phyloP scores from a whole-genome alignment of 1,284 basidiomycete genomes.

The Malassezia dermatis region DNA sequence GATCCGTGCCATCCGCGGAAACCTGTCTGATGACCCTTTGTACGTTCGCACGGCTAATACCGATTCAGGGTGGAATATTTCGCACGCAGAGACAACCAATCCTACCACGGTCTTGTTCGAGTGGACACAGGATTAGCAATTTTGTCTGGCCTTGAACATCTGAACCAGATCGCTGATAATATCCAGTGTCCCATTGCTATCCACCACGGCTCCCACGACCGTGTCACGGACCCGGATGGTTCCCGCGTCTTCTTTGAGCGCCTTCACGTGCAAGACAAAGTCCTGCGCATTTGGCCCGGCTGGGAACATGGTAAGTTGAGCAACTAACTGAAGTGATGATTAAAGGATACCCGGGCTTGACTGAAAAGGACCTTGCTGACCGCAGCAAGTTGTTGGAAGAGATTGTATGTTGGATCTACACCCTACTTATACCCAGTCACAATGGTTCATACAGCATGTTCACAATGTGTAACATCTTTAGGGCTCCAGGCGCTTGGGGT shows the following conservation, averaged over 20 bases:
- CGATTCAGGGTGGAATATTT: constrained; percentile 42
- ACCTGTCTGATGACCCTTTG: constrained; percentile 52
- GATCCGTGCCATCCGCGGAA: constrained; percentile 50
- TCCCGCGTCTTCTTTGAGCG: constrained; percentile 50
- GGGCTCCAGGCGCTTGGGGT: constrained; percentile 48
- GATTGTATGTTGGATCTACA: constrained; percentile 19
- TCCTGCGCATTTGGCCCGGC: constrained; percentile 51
- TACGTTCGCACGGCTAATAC: neutral
- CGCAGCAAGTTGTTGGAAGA: constrained; percentile 27
- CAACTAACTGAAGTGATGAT: constrained; percentile 37
- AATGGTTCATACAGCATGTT: constrained; percentile 2
- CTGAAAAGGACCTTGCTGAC: constrained; percentile 25
- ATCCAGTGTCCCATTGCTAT: constrained; percentile 50
- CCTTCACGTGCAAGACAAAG: constrained; percentile 49
- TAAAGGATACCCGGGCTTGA: constrained; percentile 44
- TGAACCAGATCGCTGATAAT: constrained; percentile 43
- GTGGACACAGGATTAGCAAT: constrained; percentile 52
- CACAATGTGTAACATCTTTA: constrained; percentile 12
- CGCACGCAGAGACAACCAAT: constrained; percentile 46
- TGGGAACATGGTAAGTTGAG: constrained; percentile 50
- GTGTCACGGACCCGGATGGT: constrained; percentile 50
- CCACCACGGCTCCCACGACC: constrained; percentile 51
- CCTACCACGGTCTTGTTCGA: constrained; percentile 52
- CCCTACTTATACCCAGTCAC: neutral
- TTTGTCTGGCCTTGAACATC: constrained; percentile 49